These are phyloP conservation scores for Pyrenophora graminea DNA, from an alignment of 2,329 filamentous ascomycete species.

Conservation along the genomic window DNA sequence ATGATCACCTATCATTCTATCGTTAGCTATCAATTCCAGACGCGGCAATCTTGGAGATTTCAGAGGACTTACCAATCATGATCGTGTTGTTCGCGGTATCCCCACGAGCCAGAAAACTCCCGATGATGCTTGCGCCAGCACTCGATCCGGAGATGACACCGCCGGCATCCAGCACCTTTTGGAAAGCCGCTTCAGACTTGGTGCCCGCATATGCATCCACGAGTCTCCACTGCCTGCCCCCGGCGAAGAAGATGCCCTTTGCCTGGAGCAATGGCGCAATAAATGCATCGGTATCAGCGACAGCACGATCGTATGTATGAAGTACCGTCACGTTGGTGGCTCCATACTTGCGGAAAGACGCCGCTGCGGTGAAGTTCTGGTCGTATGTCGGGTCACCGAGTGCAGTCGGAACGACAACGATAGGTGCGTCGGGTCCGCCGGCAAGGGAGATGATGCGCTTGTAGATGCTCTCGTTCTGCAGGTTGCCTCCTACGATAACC, in stretches of 20 bases:
- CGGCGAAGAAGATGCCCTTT: constrained; percentile 30
- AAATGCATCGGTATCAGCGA: constrained; percentile 30
- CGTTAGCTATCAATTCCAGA: no score
- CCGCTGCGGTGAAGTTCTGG: constrained; percentile 25
- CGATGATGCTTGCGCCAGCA: constrained; percentile 30
- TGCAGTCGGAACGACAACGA: constrained; percentile 31
- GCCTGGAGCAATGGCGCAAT: constrained; percentile 25
- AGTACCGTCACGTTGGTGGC: constrained; percentile 31
- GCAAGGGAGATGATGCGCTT: constrained; percentile 32
- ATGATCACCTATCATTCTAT: neutral
- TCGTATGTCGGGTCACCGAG: constrained; percentile 28
- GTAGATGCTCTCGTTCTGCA: constrained; percentile 30
- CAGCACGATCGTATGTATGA: constrained; percentile 30
- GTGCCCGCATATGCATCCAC: constrained; percentile 34
- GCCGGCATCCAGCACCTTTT: constrained; percentile 24
- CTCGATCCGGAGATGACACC: constrained; percentile 30
- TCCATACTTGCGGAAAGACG: constrained; percentile 21
- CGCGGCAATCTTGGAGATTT: neutral
- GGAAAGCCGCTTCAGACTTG: constrained; percentile 27
- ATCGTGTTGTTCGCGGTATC: constrained; percentile 30
- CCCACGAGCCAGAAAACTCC: constrained; percentile 27
- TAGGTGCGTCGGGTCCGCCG: constrained; percentile 26
- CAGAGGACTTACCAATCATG: constrained; percentile 24
- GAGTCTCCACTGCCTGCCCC: constrained; percentile 31
- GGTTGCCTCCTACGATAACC: constrained; percentile 31